These are phyloP conservation scores for Colletotrichum sp. DNA, from an alignment of 2,329 filamentous ascomycete species.

Conservation along the genomic window DNA sequence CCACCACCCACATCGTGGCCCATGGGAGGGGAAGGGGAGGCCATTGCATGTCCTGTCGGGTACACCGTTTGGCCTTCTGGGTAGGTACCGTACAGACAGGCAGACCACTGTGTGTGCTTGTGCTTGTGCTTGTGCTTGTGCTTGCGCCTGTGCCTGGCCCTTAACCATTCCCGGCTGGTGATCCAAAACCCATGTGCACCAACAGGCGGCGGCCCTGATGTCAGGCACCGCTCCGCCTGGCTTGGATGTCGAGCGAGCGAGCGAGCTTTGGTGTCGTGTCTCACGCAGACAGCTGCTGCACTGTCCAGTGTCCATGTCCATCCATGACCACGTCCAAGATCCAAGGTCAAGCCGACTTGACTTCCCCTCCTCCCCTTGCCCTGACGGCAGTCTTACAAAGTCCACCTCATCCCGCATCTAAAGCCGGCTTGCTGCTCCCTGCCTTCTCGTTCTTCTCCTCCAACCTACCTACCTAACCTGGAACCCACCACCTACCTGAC, in stretches of 20 bases:
- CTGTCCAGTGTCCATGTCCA: not conserved
- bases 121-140: not conserved
- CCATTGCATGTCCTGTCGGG: not conserved
- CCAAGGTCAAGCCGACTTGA: not conserved
- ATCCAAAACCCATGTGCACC: conserved; percentile 10
- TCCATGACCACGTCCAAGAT: not conserved
- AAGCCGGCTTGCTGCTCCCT: conserved; percentile 1
- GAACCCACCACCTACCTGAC: not conserved
- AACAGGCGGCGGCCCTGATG: conserved; percentile 1
- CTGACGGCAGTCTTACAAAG: conserved; percentile 5
- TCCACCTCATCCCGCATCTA: conserved; percentile 16
- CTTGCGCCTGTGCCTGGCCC: conserved; percentile 10
- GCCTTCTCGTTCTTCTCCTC: not conserved
- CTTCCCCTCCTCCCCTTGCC: not conserved
- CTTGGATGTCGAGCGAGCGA: not conserved
- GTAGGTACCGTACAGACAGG: not conserved
- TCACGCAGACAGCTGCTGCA: not conserved
- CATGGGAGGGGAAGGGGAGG: not conserved
- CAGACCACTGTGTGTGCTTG: conserved; percentile 2
- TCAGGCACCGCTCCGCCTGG: conserved; percentile 5
- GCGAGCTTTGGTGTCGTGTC: not conserved
- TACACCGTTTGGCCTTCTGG: conserved; percentile 5
- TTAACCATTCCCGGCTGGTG: conserved; percentile 11
- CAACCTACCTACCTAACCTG: not conserved
- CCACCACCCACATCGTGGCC: not conserved